Percentiles rank a stretch among this genome's conserved stretches.
These are phyloP conservation scores for Termitomyces sp. DNA, from an alignment of 768 basidiomycete genomes.

Conservation along the genomic window DNA sequence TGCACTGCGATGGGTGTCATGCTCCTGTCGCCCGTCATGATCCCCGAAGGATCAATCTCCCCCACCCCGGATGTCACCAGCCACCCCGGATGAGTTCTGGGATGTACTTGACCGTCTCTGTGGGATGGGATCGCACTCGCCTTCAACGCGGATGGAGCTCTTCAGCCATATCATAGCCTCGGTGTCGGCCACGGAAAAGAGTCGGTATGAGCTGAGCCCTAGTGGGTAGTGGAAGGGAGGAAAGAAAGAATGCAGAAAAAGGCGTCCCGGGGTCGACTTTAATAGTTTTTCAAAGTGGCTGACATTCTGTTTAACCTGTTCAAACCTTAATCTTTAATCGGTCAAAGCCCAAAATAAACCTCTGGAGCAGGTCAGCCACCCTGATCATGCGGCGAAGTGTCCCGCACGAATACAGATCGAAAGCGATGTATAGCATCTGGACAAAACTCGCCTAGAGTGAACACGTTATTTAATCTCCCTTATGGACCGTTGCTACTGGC, in stretches of 20 bases:
- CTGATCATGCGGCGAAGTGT: background rate
- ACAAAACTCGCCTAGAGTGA: background rate
- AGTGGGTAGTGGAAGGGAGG: background rate
- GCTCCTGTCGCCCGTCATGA: conserved; percentile 9
- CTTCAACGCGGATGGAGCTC: background rate
- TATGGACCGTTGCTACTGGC: background rate
- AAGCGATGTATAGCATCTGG: background rate
- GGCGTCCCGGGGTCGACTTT: background rate
- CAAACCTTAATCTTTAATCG: background rate
- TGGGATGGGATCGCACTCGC: conserved; percentile 4
- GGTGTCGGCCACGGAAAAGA: background rate
- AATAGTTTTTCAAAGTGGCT: conserved; percentile 2
- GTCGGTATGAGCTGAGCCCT: background rate
- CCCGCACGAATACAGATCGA: background rate
- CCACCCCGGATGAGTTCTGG: conserved; percentile 7
- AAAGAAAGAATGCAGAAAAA: background rate
- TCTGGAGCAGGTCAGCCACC: background rate
- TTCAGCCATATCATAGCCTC: conserved; percentile 7
- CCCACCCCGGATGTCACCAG: conserved; percentile 8
- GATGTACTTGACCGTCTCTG: background rate
- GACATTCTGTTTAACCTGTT: background rate
- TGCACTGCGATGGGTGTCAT: conserved; percentile 11
- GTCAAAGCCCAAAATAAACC: background rate
- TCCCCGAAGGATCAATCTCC: conserved; percentile 5
- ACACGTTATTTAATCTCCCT: no score